Evolutionary conservation across 1,139 yeast species (phyloP), one percentile per base, ranked within the genome.

Genomic region (Geotrichum siamense): DNA sequence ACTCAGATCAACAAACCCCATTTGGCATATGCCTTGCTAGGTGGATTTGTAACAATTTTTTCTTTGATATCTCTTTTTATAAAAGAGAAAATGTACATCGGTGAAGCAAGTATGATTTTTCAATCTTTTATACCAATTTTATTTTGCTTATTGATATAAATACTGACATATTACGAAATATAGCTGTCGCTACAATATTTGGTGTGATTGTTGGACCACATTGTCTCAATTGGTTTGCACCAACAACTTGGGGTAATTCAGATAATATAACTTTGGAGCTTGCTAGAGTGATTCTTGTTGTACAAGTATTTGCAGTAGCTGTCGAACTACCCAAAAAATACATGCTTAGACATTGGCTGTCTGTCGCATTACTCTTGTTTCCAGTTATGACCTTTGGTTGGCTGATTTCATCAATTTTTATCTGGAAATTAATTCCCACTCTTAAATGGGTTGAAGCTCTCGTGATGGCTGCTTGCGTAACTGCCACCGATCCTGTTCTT

Each of bases 341-440:
- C 63, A 83, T 91, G 91, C 72, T 79, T 55, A 81, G 78, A 55
- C 98, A 91, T 62, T 86, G 96, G 94, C 55, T 78, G n/a, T 82
- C 95, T 1, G 93, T 91, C 25, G 65, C 79, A 13, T 71, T 86
- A 57, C 71, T 91, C 45, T 69, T 91, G 45, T 69, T 89, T 9
- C 97, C 97, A 0, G 94, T 87, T 29, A 91, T 91, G 98, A 84
- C 96, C 1, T 72, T 73, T 47, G 97, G 97, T 16, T 91, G 97
- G 96, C 67, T 91, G 26, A 68, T 87, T 4, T 84, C 89, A 23
- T 94, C 96, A 0, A 71, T 83, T 0, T 89, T 91, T 58, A 73
- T 87, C 39, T 91, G 94, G 87, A 70, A 75, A 21, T 70, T 91
- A 26, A 79, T 91, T 27, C 96, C 96, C 0, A 79, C 82, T 13